Percentiles rank a stretch among this genome's conserved stretches.
These are phyloP conservation scores for Arachnopeziza araneosa DNA, from an alignment of 2,329 filamentous ascomycete genomes.

Conservation along the genomic window DNA sequence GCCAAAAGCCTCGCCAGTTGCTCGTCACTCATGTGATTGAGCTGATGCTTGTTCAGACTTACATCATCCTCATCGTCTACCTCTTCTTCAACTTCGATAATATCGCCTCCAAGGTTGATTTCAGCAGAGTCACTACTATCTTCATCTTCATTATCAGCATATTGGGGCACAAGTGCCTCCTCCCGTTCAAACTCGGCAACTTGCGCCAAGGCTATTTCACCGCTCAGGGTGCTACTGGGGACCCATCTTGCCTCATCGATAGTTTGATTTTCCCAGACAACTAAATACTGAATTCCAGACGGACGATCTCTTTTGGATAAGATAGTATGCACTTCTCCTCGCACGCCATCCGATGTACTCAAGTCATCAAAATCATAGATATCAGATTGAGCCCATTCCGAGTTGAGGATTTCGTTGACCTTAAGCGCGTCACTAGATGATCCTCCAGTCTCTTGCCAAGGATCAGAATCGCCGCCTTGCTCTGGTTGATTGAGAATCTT, in stretches of 20 bases:
- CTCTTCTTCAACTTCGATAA: conserved; percentile 33
- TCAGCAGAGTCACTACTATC: conserved; percentile 21
- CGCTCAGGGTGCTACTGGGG: conserved; percentile 31
- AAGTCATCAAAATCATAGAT: conserved; percentile 42
- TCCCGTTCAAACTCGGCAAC: conserved; percentile 33
- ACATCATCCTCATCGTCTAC: conserved; percentile 35
- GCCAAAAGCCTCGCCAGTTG: conserved; percentile 54
- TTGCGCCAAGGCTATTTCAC: conserved; percentile 25
- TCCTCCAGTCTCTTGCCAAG: conserved; percentile 27
- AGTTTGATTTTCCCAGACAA: conserved; percentile 40
- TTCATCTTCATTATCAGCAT: conserved; percentile 18
- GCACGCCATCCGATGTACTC: conserved; percentile 43
- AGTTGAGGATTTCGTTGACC: conserved; percentile 2
- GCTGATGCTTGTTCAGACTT: conserved; percentile 29
- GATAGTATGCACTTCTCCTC: conserved; percentile 37
- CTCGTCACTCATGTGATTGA: conserved; percentile 53
- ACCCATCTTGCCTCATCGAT: conserved; percentile 46
- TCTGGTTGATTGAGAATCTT: background rate
- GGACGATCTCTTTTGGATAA: conserved; percentile 40
- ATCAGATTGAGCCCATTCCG: conserved; percentile 39
- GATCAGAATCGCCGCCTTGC: conserved; percentile 24
- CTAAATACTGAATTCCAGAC: conserved; percentile 44
- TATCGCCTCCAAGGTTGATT: conserved; percentile 28
- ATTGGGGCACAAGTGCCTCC: conserved; percentile 27
- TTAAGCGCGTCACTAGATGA: conserved; percentile 14